Percentiles rank a stretch among this genome's conserved stretches.
Conservation (phyloP, 495 filamentous ascomycete species). For the Tuber brumale region DNA sequence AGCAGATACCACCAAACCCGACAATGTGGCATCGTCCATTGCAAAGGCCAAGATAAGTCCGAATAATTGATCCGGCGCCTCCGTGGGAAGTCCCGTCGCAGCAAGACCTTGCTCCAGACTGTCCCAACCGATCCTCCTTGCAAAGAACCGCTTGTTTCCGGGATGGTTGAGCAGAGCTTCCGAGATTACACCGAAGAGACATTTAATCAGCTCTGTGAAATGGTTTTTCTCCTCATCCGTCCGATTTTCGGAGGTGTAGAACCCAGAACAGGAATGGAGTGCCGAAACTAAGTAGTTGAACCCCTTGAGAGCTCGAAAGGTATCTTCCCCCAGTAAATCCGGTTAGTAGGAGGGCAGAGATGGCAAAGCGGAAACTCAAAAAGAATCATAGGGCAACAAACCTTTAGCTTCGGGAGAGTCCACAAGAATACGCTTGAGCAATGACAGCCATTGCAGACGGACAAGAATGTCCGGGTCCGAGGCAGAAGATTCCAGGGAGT, state of each 20-base stretch:
- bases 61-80: slow-evolving; percentile 68
- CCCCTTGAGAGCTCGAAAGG: slow-evolving; percentile 74
- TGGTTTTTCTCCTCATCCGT: slow-evolving; percentile 55
- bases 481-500: slow-evolving; percentile 39
- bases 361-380: background rate
- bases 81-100: slow-evolving; percentile 53
- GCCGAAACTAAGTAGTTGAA: slow-evolving; percentile 68
- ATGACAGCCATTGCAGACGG: slow-evolving; percentile 40
- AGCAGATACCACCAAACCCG: slow-evolving; percentile 41
- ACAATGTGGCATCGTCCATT: slow-evolving; percentile 58
- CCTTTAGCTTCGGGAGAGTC: slow-evolving; percentile 42
- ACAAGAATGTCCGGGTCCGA: slow-evolving; percentile 39
- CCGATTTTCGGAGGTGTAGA: slow-evolving; percentile 60
- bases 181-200: slow-evolving; percentile 62
- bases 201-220: slow-evolving; percentile 64
- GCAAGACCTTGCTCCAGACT: slow-evolving; percentile 64
- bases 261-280: slow-evolving; percentile 60
- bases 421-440: slow-evolving; percentile 40
- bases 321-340: slow-evolving; percentile 56
- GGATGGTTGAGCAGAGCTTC: slow-evolving; percentile 71
- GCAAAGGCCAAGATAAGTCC: slow-evolving; percentile 77
- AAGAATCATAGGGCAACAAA: slow-evolving; percentile 15
- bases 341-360: slow-evolving; percentile 21
- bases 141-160: slow-evolving; percentile 83
- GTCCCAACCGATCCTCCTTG: slow-evolving; percentile 64